Evolutionary conservation across 257 asterid species (phyloP), one percentile per base, ranked within the genome.

Genomic region (Solanum megistacrolobum): DNA sequence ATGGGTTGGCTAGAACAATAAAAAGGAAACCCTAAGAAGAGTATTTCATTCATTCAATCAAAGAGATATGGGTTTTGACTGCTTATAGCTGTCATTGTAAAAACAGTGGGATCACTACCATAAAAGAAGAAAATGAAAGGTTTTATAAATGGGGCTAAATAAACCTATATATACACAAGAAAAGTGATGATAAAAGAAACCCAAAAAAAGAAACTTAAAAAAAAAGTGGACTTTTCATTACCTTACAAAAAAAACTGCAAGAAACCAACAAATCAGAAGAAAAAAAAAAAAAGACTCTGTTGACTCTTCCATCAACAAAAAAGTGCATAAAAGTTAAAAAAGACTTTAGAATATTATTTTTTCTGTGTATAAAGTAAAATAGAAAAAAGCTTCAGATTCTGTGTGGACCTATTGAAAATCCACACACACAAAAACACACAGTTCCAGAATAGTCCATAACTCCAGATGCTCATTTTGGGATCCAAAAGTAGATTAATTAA

Each of bases 51-150:
- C 86, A 87, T 86, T 82, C 79, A 91, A 87, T 75, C 89, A 88
- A 82, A 83, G 89, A 88, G 89, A 88, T 84, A 88, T 71, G 87
- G 90, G 48, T 74, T 94, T 93, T 93, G 91, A 91, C 94, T 82
- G 76, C 91, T 84, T 21, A 86, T 84, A 87, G 91, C 91, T 90
- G 92, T 87, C 89, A 89, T 32, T 86, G 73, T 48, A 68, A 71
- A 68, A 71, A 58, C 66, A 82, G 89, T 87, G 86, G 84, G 73
- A 65, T 25, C 73, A 87, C 43, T 86, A 89, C 88, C 91, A 87
- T 86, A 88, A 89, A 89, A 87, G 88, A 71, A 66, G 91, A 91
- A 91, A 92, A 89, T 39, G 88, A 88, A 89, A 90, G 91, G 90
- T 48, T 88, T 83, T 36, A 23, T 85, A 72, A 43, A 79, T 16